Evolutionary conservation across 352 stramenopile species (phyloP).

Genomic region (Phytophthora syringae): DNA sequence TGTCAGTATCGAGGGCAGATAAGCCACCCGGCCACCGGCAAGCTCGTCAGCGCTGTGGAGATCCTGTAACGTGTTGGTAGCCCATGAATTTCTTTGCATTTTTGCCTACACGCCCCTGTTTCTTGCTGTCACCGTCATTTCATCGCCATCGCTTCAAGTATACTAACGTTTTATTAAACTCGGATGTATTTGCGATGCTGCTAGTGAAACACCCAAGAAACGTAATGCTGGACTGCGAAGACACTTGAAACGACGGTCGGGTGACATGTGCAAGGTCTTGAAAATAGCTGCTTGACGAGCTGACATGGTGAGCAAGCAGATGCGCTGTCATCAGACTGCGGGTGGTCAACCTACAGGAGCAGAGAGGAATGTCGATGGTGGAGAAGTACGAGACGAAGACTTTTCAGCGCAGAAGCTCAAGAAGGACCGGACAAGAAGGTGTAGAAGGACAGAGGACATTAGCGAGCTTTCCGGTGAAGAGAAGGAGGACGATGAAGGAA

Average conservation of each 20-base stretch:
- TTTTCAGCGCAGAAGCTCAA: neutral
- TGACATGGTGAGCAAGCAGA: constrained; percentile 38
- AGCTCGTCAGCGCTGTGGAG: constrained; percentile 11
- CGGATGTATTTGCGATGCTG: constrained; percentile 14
- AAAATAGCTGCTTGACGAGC: constrained; percentile 29
- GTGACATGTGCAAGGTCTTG: constrained; percentile 9
- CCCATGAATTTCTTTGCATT: constrained; percentile 30
- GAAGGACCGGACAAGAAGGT: constrained; percentile 8
- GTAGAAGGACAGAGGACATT: neutral
- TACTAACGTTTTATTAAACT: constrained; percentile 19
- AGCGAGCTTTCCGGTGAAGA: constrained; percentile 2
- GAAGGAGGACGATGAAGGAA: constrained; percentile 7
- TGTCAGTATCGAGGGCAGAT: constrained; percentile 87
- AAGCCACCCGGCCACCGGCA: constrained; percentile 28
- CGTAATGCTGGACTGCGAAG: constrained; percentile 3
- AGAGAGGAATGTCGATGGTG: neutral
- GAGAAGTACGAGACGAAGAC: constrained; percentile 4
- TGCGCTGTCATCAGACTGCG: constrained; percentile 12
- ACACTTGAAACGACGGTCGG: constrained; percentile 28
- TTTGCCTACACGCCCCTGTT: constrained; percentile 35
- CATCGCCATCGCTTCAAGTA: neutral
- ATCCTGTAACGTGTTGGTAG: constrained; percentile 30
- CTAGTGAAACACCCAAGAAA: constrained; percentile 19
- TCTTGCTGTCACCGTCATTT: constrained; percentile 1
- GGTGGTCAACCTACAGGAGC: constrained; percentile 7